phyloP scores from a whole-genome alignment of 2,329 filamentous ascomycete genomes.

The Calonectria montana region DNA sequence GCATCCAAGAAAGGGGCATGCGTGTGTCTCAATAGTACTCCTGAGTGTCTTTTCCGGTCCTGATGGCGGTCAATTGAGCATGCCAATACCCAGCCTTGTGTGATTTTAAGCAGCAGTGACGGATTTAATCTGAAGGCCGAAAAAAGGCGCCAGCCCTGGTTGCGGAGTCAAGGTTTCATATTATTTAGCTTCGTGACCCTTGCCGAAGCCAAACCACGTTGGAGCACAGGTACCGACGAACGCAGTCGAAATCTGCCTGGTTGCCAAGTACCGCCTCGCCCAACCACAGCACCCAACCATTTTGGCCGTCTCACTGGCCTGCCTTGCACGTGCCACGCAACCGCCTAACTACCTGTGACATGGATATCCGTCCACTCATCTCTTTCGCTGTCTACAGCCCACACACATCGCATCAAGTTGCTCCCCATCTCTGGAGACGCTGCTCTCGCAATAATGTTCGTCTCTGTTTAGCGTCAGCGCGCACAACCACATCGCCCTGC shows the following conservation, averaged over 20 bases:
- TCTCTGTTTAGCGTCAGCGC: constrained; percentile 14
- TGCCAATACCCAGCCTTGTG: background rate
- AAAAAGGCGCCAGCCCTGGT: background rate
- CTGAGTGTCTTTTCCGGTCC: background rate
- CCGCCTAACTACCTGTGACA: constrained; percentile 27
- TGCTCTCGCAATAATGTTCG: constrained; percentile 31
- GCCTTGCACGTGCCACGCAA: constrained; percentile 40
- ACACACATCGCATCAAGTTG: constrained; percentile 25
- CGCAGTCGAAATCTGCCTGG: constrained; percentile 22
- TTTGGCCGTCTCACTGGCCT: constrained; percentile 37
- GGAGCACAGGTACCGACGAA: constrained; percentile 24
- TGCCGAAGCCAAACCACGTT: background rate
- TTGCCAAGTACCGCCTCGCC: constrained; percentile 32
- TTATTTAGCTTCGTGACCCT: constrained; percentile 1
- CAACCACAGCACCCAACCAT: constrained; percentile 42
- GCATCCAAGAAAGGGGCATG: background rate
- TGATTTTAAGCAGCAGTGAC: background rate
- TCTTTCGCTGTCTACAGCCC: constrained; percentile 26
- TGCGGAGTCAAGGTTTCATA: constrained; percentile 2
- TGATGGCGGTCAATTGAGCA: background rate
- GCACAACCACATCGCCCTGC: background rate
- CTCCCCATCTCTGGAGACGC: constrained; percentile 24
- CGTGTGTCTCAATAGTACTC: background rate
- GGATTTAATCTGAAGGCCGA: background rate
- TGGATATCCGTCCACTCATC: constrained; percentile 32